phyloP scores from a whole-genome alignment of 257 asterid genomes.

The Gynochthodes officinalis region DNA sequence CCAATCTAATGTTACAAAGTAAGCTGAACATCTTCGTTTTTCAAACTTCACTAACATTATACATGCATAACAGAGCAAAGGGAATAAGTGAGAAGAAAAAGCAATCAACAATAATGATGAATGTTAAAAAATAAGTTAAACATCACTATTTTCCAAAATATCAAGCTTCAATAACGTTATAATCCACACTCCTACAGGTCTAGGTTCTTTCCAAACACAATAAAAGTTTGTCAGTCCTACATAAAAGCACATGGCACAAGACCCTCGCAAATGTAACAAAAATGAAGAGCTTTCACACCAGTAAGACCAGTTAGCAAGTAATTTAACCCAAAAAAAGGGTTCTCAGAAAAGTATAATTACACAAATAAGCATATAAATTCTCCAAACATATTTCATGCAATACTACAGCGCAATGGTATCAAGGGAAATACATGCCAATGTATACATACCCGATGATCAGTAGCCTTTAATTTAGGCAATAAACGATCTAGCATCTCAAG shows the following conservation, averaged over 20 bases:
- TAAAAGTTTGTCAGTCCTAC: neutral
- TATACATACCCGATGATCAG: slow-evolving; percentile 88
- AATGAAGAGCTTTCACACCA: neutral
- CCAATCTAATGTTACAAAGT: neutral
- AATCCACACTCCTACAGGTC: neutral
- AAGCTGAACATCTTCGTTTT: neutral
- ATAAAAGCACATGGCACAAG: neutral
- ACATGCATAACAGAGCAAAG: neutral
- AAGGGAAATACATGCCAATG: neutral
- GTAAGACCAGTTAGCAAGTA: neutral
- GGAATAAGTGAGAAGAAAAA: neutral
- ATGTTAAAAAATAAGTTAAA: neutral
- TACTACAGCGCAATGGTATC: neutral
- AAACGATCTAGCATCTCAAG: slow-evolving; percentile 98
- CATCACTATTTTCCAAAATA: neutral
- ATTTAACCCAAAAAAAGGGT: neutral
- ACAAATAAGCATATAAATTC: neutral
- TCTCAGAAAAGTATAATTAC: neutral
- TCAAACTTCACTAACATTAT: neutral
- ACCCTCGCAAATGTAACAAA: neutral
- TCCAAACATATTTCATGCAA: neutral
- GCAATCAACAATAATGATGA: too few species aligned
- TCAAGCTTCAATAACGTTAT: neutral
- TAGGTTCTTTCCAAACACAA: neutral
- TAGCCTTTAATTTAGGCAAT: slow-evolving; percentile 93